Percentiles rank a stretch among this genome's conserved stretches.
Conservation (phyloP, 306 rosid species). For the Sechiopsis laciniata region DNA sequence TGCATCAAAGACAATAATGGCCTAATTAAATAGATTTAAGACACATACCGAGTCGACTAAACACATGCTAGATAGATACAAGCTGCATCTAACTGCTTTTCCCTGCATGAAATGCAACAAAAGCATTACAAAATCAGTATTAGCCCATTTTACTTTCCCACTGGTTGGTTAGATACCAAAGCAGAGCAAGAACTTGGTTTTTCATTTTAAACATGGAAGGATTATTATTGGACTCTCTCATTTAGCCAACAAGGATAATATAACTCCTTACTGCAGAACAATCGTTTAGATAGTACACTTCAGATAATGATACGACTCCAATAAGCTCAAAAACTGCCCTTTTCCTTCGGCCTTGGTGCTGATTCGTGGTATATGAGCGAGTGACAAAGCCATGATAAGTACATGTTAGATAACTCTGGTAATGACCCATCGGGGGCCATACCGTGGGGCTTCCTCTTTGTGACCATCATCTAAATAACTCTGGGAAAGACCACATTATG, state of each 20-base stretch:
- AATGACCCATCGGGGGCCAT: neutral
- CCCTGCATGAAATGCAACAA: conserved; percentile 12
- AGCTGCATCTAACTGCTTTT: neutral
- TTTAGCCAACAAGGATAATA: conserved; percentile 4
- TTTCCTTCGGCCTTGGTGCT: neutral
- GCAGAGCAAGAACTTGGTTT: neutral
- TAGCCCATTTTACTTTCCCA: neutral
- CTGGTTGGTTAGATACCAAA: neutral
- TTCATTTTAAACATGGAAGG: neutral
- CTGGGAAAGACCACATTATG: conserved; percentile 91
- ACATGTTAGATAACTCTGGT: neutral
- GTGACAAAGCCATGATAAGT: conserved; percentile 4
- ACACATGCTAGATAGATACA: neutral
- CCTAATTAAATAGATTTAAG: neutral
- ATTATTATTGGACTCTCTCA: neutral
- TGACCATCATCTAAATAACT: conserved; percentile 49
- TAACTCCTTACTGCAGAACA: neutral
- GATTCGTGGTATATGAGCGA: neutral
- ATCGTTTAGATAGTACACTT: neutral
- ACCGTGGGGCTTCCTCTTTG: neutral
- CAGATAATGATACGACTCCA: neutral
- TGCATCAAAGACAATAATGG: conserved; percentile 7
- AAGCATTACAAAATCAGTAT: conserved; percentile 4
- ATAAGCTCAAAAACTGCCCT: neutral
- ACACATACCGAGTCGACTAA: conserved; percentile 8